Base-by-base conservation (phyloP, 1,139 yeast genomes). In the Candida sojae region DNA sequence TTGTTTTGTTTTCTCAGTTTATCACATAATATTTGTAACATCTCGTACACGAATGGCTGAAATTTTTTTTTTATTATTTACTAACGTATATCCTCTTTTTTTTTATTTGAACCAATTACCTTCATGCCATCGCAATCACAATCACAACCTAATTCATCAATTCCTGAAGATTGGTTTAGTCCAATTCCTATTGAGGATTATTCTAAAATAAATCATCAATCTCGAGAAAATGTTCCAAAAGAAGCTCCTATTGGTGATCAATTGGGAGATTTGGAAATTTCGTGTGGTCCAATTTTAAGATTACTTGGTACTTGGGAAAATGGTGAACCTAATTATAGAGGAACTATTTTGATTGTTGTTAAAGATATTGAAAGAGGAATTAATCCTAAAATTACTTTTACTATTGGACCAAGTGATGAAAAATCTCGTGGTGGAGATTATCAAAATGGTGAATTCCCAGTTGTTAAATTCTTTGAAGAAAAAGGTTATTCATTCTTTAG, bases 251-350 rank as follows among this genome's bases (percentile, higher is more conserved):
- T 42, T 9, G 52, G 46, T 40, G 42, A 43, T 11, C 63, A 64
- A 21, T 52, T 69, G 31, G 67, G 62, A 6, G 70, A 60, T 3
- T 58, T 80, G n/a, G 74, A 80, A 45, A 73, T 85, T 44, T 71
- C 76, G 52, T 86, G 93, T 62, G 97, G 97, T 1, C 97, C 97
- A 0, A 71, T 85, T 34, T 68, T 91, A 49, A 73, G 93, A 51
- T 77, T 86, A 48, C 70, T 82, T 49, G 91, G 88, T 4, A 79
- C 86, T 53, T 71, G 78, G 36, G 82, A 78, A 54, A 64, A 77
- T 29, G 70, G 71, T 0, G 49, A 68, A 8, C 58, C 66, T 40
- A 70, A 76, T 48, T 90, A 89, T 70, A 68, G 89, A 38, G 96
- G 84, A 1, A 71, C 88, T 1, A 70, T 88, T 23, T 57, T 89